Evolutionary conservation across 805 yeast genomes (phyloP).

Genomic region (Monosporozyma yasuniensis): DNA sequence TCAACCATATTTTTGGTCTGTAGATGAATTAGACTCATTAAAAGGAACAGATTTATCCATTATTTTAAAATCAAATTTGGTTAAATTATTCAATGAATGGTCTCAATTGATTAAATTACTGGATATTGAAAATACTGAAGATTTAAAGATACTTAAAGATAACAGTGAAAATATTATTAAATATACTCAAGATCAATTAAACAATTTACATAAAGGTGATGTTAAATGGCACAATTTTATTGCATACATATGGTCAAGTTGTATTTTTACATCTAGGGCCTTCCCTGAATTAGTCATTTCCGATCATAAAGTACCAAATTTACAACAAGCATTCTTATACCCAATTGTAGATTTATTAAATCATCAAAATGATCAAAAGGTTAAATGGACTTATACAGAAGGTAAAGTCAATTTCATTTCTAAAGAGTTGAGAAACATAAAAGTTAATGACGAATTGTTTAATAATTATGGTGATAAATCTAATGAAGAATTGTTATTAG

Average conservation of each 20-base stretch:
- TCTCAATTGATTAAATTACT: constrained; percentile 4
- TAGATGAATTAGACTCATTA: constrained; percentile 41
- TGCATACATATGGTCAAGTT: constrained; percentile 66
- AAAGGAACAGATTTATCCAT: constrained; percentile 64
- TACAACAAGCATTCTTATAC: constrained; percentile 55
- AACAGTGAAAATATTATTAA: constrained; percentile 2
- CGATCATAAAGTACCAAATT: constrained; percentile 23
- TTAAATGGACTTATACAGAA: constrained; percentile 46
- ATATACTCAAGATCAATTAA: constrained; percentile 2
- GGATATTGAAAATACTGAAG: neutral
- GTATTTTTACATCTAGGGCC: constrained; percentile 66
- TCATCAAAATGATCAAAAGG: constrained; percentile 53
- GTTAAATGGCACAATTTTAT: constrained; percentile 53
- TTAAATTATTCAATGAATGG: constrained; percentile 55
- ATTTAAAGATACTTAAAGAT: neutral
- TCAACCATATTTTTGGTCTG: constrained; percentile 63
- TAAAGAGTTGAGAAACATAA: constrained; percentile 16
- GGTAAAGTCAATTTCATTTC: constrained; percentile 37
- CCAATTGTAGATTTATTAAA: constrained; percentile 77
- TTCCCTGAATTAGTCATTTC: constrained; percentile 63
- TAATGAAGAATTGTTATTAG: constrained; percentile 71
- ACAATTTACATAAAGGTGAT: constrained; percentile 12
- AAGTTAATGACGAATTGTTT: constrained; percentile 43
- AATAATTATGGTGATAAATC: constrained; percentile 87
- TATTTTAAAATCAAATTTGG: constrained; percentile 41